These are phyloP conservation scores for Reticulascus tulasneorum DNA, from an alignment of 2,329 filamentous ascomycete genomes.

Conservation along the genomic window DNA sequence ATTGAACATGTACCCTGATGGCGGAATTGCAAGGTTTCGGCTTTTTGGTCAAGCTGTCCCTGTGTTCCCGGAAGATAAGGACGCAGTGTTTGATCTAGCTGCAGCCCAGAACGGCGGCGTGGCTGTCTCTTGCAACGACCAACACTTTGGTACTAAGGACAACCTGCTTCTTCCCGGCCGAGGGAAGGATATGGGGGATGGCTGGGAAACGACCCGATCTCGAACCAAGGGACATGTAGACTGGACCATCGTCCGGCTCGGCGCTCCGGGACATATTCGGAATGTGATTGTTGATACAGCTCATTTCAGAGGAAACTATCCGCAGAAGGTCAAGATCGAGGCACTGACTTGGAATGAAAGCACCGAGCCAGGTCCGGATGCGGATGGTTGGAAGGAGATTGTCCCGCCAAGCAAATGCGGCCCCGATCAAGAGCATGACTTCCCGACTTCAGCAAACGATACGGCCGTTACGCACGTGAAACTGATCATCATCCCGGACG, in stretches of 20 bases:
- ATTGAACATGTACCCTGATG: slow-evolving; percentile 82
- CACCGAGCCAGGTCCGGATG: slow-evolving; percentile 52
- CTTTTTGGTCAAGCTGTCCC: slow-evolving; percentile 73
- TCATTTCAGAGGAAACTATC: slow-evolving; percentile 81
- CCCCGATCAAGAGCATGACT: slow-evolving; percentile 70
- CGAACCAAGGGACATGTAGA: slow-evolving; percentile 69
- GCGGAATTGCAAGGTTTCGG: slow-evolving; percentile 76
- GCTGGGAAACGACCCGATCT: slow-evolving; percentile 80
- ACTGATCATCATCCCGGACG: slow-evolving; percentile 89
- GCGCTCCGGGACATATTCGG: slow-evolving; percentile 60
- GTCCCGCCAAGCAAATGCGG: slow-evolving; percentile 64
- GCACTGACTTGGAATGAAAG: slow-evolving; percentile 51
- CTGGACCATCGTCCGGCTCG: slow-evolving; percentile 76
- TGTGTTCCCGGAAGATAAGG: slow-evolving; percentile 64
- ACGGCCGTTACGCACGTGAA: slow-evolving; percentile 76
- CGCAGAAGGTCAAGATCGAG: slow-evolving; percentile 69
- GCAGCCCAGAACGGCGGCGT: slow-evolving; percentile 76
- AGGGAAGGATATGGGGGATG: slow-evolving; percentile 82
- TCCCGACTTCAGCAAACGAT: slow-evolving; percentile 51
- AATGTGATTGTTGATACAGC: slow-evolving; percentile 74
- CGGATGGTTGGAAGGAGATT: slow-evolving; percentile 62
- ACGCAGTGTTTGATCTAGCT: slow-evolving; percentile 69
- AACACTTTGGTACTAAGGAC: slow-evolving; percentile 79
- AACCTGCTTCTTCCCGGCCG: slow-evolving; percentile 76
- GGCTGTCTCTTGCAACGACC: slow-evolving; percentile 71